Evolutionary conservation across 2,329 filamentous ascomycete species (phyloP).

Genomic region (Sporothrix inflata): DNA sequence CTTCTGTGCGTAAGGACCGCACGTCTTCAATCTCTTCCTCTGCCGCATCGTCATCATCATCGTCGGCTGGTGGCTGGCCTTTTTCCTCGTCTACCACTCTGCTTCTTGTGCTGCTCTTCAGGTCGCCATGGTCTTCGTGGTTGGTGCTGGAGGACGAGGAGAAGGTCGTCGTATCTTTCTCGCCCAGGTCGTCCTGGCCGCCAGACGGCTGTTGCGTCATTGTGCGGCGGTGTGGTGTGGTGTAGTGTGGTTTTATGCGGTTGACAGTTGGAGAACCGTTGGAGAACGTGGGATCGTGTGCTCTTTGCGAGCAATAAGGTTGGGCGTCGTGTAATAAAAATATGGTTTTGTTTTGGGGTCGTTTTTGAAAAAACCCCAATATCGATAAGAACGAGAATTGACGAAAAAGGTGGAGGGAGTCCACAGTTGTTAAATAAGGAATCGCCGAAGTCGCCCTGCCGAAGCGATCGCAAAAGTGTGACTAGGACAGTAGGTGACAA

Average conservation of each 20-base stretch:
- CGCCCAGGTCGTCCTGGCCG: neutral
- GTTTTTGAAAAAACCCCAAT: neutral
- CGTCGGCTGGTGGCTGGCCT: neutral
- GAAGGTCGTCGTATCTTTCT: neutral
- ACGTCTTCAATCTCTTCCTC: neutral
- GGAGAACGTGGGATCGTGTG: neutral
- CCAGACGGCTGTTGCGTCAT: neutral
- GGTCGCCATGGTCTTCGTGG: neutral
- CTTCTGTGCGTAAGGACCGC: neutral
- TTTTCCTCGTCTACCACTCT: slow-evolving; percentile 1
- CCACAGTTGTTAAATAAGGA: neutral
- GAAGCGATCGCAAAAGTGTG: neutral
- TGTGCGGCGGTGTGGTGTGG: neutral
- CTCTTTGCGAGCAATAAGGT: no score
- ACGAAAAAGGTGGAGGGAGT: neutral
- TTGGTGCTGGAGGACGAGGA: slow-evolving; percentile 19
- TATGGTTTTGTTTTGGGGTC: neutral
- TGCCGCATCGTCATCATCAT: neutral
- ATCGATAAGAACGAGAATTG: neutral
- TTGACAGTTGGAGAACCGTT: neutral
- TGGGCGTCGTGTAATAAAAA: neutral
- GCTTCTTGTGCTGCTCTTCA: neutral
- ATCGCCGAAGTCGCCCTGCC: neutral
- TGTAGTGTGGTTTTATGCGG: neutral
- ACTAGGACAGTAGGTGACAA: neutral